A percentile compares a stretch with the other conserved stretches of the same genome.
phyloP scores from a whole-genome alignment of 441 rosid species.

The Pelargonium citronellum region DNA sequence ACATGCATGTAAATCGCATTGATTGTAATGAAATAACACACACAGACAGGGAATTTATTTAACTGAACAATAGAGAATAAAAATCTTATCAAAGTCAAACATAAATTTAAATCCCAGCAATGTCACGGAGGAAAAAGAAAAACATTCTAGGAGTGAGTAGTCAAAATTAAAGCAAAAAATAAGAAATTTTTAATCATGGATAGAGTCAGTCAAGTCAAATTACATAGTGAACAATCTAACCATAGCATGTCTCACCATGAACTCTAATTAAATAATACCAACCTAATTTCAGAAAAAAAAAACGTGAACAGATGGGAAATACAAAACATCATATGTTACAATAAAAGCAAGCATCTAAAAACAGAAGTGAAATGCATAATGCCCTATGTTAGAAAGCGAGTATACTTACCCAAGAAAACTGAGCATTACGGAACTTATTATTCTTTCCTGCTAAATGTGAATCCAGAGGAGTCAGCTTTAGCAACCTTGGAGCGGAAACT shows the following conservation, averaged over 20 bases:
- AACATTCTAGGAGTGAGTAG: neutral
- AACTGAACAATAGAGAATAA: neutral
- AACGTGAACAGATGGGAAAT: neutral
- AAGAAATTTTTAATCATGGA: neutral
- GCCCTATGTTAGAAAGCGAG: conserved; percentile 6
- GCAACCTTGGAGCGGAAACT: conserved; percentile 85
- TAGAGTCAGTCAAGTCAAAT: neutral
- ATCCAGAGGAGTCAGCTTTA: conserved; percentile 78
- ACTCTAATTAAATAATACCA: no score
- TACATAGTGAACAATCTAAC: neutral
- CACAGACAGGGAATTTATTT: neutral
- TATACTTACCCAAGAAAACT: conserved; percentile 83
- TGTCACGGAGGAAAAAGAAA: neutral
- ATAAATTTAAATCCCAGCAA: neutral
- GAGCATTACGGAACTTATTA: conserved; percentile 80
- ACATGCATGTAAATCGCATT: neutral
- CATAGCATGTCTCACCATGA: neutral
- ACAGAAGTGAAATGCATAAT: neutral
- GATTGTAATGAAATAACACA: neutral
- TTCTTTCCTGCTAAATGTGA: conserved; percentile 76
- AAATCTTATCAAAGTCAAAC: neutral
- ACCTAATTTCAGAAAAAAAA: no score
- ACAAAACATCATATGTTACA: conserved; percentile 4
- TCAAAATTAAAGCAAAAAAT: neutral
- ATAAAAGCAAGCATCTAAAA: conserved; percentile 3